Percentiles rank a stretch among this genome's conserved stretches.
These are phyloP conservation scores for Teunomyces panamensis DNA, from an alignment of 805 yeast species.

Conservation along the genomic window DNA sequence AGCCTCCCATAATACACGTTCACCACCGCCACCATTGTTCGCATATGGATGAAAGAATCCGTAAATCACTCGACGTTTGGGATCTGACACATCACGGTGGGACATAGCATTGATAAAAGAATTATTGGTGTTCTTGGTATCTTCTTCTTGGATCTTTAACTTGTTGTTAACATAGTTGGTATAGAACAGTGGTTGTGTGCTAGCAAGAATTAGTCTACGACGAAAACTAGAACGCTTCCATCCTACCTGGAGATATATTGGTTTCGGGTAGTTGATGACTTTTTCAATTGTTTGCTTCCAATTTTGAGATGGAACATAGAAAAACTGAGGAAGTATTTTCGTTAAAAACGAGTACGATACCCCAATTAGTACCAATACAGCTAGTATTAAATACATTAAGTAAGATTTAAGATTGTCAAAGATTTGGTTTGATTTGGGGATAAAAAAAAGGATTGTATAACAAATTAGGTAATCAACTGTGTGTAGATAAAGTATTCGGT, in stretches of 20 bases:
- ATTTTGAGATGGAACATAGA: slow-evolving; percentile 36
- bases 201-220: slow-evolving; percentile 36
- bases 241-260: slow-evolving; percentile 36
- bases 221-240: slow-evolving; percentile 37
- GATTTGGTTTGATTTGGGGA: too few relatives aligned
- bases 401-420: not conserved
- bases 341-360: slow-evolving; percentile 18
- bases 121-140: slow-evolving; percentile 18
- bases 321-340: slow-evolving; percentile 29
- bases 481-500: not conserved
- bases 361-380: slow-evolving; percentile 9
- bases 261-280: slow-evolving; percentile 32
- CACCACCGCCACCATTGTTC: slow-evolving; percentile 98
- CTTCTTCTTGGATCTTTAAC: slow-evolving; percentile 30
- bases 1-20: slow-evolving; percentile 93
- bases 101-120: slow-evolving; percentile 25
- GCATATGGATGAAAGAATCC: slow-evolving; percentile 97
- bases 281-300: slow-evolving; percentile 35
- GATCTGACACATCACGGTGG: slow-evolving; percentile 34
- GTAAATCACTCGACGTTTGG: slow-evolving; percentile 44
- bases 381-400: not conserved
- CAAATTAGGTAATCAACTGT: not conserved
- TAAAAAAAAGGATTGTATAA: too few relatives aligned
- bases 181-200: slow-evolving; percentile 35
- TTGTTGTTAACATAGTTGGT: slow-evolving; percentile 38